Conservation (phyloP, 2,329 filamentous ascomycete genomes). For the Ophiostoma sp. region DNA sequence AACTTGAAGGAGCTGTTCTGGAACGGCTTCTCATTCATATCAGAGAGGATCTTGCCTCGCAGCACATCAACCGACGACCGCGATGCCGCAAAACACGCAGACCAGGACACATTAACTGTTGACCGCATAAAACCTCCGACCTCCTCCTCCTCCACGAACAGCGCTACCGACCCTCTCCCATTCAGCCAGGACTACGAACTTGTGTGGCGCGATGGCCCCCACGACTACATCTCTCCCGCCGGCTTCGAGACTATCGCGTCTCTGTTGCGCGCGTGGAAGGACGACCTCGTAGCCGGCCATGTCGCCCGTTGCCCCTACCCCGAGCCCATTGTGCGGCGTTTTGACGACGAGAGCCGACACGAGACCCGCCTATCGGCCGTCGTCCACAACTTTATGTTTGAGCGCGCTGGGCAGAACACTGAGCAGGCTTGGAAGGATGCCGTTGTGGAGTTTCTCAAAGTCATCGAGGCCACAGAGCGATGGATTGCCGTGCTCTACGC, state of each 20-base stretch:
- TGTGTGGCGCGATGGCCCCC: constrained; percentile 33
- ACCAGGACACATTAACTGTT: constrained; percentile 23
- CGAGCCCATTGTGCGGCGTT: constrained; percentile 22
- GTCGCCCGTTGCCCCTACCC: constrained; percentile 28
- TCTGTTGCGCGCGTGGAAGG: constrained; percentile 29
- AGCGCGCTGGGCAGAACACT: constrained; percentile 28
- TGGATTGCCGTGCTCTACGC: constrained; percentile 29
- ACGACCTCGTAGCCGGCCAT: constrained; percentile 30
- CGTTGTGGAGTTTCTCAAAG: constrained; percentile 25
- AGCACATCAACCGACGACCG: neutral
- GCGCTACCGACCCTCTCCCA: neutral
- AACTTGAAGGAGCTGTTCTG: constrained; percentile 24
- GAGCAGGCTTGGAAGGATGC: constrained; percentile 30
- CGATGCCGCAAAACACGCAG: neutral
- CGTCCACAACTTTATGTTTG: constrained; percentile 35
- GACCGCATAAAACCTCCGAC: constrained; percentile 26
- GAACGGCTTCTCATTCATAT: constrained; percentile 30
- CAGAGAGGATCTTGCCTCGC: constrained; percentile 26
- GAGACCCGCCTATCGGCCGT: constrained; percentile 32
- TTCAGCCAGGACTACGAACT: constrained; percentile 30
- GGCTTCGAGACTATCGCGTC: constrained; percentile 28
- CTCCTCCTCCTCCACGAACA: neutral
- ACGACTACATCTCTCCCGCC: constrained; percentile 31
- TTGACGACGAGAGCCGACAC: constrained; percentile 6
- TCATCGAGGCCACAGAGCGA: constrained; percentile 23